phyloP scores from a whole-genome alignment of 192 early-diverging fungal species.

The Coemansia sp. region DNA sequence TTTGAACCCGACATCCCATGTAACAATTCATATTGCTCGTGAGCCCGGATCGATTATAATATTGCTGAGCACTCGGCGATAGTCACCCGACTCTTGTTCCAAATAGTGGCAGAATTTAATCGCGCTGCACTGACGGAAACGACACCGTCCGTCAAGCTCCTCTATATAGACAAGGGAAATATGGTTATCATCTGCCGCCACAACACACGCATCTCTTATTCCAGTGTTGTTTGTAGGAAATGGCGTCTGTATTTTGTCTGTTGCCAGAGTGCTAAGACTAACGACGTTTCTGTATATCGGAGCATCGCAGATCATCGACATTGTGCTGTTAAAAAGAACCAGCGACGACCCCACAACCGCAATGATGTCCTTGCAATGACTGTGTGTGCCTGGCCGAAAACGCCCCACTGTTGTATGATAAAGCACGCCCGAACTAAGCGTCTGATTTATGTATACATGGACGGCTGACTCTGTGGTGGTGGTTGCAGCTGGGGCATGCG shows the following conservation, averaged over 20 bases:
- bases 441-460: conserved; percentile 24
- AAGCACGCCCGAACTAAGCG: conserved; percentile 31
- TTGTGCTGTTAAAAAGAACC: conserved; percentile 13
- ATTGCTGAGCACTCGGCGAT: conserved; percentile 17
- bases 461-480: neutral
- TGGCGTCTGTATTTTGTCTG: neutral
- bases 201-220: conserved; percentile 11
- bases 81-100: neutral
- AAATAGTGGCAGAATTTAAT: neutral
- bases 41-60: conserved; percentile 24
- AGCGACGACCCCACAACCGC: conserved; percentile 20
- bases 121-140: conserved; percentile 13
- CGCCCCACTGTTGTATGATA: conserved; percentile 18
- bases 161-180: conserved; percentile 19
- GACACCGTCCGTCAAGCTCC: neutral
- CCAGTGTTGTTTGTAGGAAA: neutral
- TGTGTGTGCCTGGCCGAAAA: neutral
- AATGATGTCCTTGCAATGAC: conserved; percentile 15
- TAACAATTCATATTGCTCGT: conserved; percentile 25
- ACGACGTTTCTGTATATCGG: conserved; percentile 28
- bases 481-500: conserved; percentile 23
- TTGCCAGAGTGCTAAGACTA: conserved; percentile 7
- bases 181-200: conserved; percentile 16
- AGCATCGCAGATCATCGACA: conserved; percentile 22
- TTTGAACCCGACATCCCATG: conserved; percentile 37